phyloP scores from a whole-genome alignment of 495 filamentous ascomycete genomes.

The Daldinia vernicosa region DNA sequence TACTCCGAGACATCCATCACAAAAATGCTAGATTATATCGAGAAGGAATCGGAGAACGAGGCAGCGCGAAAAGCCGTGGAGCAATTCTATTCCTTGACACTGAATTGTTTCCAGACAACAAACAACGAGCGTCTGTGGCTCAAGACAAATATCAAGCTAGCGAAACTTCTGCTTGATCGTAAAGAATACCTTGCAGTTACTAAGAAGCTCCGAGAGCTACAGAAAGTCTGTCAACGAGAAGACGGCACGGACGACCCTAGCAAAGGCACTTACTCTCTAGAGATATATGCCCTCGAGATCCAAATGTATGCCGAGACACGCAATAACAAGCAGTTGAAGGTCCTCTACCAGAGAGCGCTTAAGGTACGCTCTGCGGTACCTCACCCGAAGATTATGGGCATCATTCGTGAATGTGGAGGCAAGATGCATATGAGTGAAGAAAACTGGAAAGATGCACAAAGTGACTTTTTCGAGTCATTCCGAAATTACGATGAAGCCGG shows the following conservation, averaged over 20 bases:
- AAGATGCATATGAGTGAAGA: constrained; percentile 99
- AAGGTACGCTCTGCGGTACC: constrained; percentile 93
- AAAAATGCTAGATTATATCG: constrained; percentile 98
- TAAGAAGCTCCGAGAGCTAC: constrained; percentile 86
- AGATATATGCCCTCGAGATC: constrained; percentile 96
- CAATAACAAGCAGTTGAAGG: constrained; percentile 97
- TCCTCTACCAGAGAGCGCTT: constrained; percentile 87
- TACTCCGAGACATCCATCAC: constrained; percentile 99
- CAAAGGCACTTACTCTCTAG: constrained; percentile 95
- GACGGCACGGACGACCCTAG: constrained; percentile 93
- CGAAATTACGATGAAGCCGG: constrained; percentile 99
- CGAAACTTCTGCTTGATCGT: constrained; percentile 86
- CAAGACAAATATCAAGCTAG: constrained; percentile 98
- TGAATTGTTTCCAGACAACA: constrained; percentile 93
- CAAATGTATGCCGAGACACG: constrained; percentile 97
- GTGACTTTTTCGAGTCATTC: constrained; percentile 98
- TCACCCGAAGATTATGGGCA: constrained; percentile 98
- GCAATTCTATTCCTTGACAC: constrained; percentile 91
- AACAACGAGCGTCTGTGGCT: constrained; percentile 98
- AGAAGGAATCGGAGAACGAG: constrained; percentile 86
- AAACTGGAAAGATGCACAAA: constrained; percentile 97
- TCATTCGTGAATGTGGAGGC: constrained; percentile 97
- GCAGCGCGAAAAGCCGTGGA: constrained; percentile 88
- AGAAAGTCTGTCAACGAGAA: constrained; percentile 85
- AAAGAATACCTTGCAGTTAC: constrained; percentile 85